Percentiles rank a stretch among this genome's conserved stretches.
Conservation (phyloP, 2,329 filamentous ascomycete species). For the Balansia obtecta region DNA sequence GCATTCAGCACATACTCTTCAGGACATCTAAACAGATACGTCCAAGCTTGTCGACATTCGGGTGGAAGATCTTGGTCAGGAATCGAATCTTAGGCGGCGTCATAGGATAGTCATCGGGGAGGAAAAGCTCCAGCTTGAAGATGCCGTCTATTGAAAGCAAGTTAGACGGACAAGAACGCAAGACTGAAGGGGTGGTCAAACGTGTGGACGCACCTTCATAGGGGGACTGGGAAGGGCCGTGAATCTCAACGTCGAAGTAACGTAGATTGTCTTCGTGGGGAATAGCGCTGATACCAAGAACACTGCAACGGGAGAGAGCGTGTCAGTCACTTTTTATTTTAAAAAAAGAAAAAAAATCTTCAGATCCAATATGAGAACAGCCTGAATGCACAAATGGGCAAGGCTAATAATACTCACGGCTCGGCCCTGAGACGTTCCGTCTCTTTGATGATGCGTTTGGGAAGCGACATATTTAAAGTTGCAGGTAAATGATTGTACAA, state of each 20-base stretch:
- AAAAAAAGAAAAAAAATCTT: no score
- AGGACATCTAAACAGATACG: conserved; percentile 95
- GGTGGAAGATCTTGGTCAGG: conserved; percentile 97
- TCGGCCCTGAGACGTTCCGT: conserved; percentile 94
- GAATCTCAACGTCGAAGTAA: conserved; percentile 96
- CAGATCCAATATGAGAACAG: background rate
- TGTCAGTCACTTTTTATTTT: background rate
- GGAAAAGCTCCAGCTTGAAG: conserved; percentile 94
- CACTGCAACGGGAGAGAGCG: conserved; percentile 38
- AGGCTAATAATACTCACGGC: conserved; percentile 49
- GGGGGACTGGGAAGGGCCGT: conserved; percentile 82
- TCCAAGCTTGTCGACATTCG: conserved; percentile 95
- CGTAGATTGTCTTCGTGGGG: conserved; percentile 95
- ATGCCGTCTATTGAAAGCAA: conserved; percentile 46
- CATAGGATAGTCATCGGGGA: conserved; percentile 99
- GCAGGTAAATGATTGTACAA: background rate
- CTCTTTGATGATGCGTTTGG: conserved; percentile 97
- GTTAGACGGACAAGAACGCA: conserved; percentile 3
- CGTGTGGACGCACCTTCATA: conserved; percentile 62
- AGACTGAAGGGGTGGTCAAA: background rate
- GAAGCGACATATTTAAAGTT: conserved; percentile 52
- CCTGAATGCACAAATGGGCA: conserved; percentile 2
- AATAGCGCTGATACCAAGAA: conserved; percentile 88
- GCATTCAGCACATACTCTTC: conserved; percentile 55
- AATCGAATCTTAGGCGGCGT: conserved; percentile 97